phyloP scores from a whole-genome alignment of 345 rosid genomes.

The Rhodamnia argentea region DNA sequence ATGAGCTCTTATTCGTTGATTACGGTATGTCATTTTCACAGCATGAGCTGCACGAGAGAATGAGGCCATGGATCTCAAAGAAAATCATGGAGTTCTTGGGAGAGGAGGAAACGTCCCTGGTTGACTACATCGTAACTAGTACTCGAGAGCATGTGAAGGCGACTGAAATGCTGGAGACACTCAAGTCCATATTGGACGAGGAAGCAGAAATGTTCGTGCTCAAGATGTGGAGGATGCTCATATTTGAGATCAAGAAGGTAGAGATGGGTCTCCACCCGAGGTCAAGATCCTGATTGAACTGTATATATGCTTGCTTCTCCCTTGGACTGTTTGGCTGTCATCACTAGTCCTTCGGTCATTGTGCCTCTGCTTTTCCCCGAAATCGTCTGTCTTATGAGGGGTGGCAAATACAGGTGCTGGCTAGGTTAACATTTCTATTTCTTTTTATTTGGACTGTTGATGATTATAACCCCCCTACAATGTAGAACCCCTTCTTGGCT shows the following conservation, averaged over 20 bases:
- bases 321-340: not conserved
- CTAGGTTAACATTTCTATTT: not conserved
- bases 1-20: not conserved
- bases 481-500: not conserved
- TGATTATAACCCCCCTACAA: not conserved
- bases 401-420: not conserved
- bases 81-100: conserved; percentile 93
- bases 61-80: conserved; percentile 99
- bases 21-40: conserved; percentile 5
- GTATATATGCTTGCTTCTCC: not conserved
- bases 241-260: conserved; percentile 86
- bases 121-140: conserved; percentile 77
- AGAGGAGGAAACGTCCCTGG: conserved; percentile 83
- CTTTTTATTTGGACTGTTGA: not conserved
- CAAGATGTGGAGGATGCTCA: conserved; percentile 99
- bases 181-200: conserved; percentile 79
- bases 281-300: conserved; percentile 33
- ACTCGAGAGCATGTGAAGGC: conserved; percentile 87
- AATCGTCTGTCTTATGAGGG: not conserved
- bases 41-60: conserved; percentile 85
- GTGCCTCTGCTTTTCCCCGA: not conserved
- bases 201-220: conserved; percentile 99
- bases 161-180: conserved; percentile 80
- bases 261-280: conserved; percentile 66
- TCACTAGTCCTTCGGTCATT: not conserved